Base-by-base conservation (phyloP, 2,329 filamentous ascomycete genomes). In the Botrytis medusae region DNA sequence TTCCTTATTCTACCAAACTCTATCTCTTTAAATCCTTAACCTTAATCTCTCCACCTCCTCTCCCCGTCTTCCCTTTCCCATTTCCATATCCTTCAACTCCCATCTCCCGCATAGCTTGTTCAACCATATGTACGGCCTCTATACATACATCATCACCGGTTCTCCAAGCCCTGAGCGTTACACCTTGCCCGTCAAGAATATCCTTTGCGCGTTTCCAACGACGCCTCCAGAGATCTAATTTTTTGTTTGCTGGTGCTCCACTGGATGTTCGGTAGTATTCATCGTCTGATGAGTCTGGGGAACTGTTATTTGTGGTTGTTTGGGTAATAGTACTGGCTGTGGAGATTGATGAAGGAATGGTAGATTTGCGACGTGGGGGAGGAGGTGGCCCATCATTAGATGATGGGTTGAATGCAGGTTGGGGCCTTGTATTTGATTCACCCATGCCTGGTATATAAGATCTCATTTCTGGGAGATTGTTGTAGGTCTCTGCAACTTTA, bases 131-230 rank as follows among this genome's bases (percentile, higher is more conserved):
- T 71, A 90, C 85, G 4, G 91, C 90, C 81, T 93, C 91, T 0
- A 85, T 84, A 72, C 89, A 85, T 12, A 93, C 91, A 83, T 96
- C 93, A 42, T 86, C 84, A 0, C 93, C 93, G 18, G 87, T 87
- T 60, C 91, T 86, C 93, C 93, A 96, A 32, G 88, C 93, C 75
- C 92, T 89, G 51, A 96, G 80, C 76, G 87, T 83, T 0, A 96
- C 91, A 6, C 91, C 91, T 57, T 90, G 84, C 8, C 85, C 83
- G n/a, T 88, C 87, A 16, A 95, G 84, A 57, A 84, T 82, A 44
- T 89, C 84, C 75, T 92, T 89, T 5, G 93, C 92, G 62, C 88
- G 84, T 60, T 86, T 87, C 83, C 93, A 88, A 59, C 93, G 84
- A 72, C 90, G 87, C 75, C 86, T 85, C 93, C 93, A 96, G 65